Evolutionary conservation across 1,139 yeast genomes (phyloP), one percentile per base, ranked within the genome.

Genomic region (Pichia sp.): DNA sequence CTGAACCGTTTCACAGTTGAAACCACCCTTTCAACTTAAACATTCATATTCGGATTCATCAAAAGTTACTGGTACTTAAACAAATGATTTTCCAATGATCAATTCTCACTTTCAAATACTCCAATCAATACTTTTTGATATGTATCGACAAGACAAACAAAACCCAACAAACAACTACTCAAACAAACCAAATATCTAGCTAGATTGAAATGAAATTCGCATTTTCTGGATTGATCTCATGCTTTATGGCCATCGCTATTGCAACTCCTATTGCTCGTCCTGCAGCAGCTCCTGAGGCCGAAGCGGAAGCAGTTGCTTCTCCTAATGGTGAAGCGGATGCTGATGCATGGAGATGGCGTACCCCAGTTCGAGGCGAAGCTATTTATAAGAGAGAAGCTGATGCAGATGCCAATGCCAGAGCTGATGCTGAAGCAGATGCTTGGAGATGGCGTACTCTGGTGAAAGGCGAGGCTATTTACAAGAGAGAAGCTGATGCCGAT

Each of bases 401-500:
- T 13, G 60, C 62, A 0, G 50, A 51, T 25, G 48, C 54, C 7
- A 48, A 48, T n/a, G 51, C 54, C 8, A 46, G 34, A 8, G 50
- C 55, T 6, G 51, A 53, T 22, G 54, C 58, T 6, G 49, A 49
- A 36, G 52, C 54, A 2, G 58, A 58, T 21, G 54, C 62, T 6
- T 51, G 52, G 52, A 44, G 46, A 28, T 54, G 50, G 52, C 52
- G 44, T 34, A 41, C 34, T 12, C 18, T 47, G 43, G 34, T 31
- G 25, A 48, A 39, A 44, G 55, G 54, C 34, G 55, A 57, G 50
- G 60, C 57, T 7, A 55, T 60, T 37, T 52, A 50, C 50, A 60
- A 60, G 46, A 59, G 63, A 44, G 64, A 60, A 41, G 62, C 31
- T 8, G 31, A 60, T 18, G 59, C 57, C 6, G 49, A 54, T 19